These are phyloP conservation scores for Leishmania turanica DNA, from an alignment of 208 protist genomes.

Conservation along the genomic window DNA sequence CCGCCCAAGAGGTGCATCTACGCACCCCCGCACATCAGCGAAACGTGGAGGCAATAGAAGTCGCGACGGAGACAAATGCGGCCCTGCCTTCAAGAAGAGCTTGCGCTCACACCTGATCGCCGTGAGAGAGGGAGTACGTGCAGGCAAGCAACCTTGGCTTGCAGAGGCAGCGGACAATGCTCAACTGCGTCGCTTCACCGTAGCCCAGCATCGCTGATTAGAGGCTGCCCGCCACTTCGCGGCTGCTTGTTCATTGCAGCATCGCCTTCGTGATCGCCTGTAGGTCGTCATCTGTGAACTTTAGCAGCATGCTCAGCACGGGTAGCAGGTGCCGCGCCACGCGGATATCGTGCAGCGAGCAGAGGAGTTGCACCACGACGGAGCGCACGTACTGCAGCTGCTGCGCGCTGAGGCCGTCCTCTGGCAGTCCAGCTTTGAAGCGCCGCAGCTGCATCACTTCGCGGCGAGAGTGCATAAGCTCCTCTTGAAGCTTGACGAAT, in stretches of 20 bases:
- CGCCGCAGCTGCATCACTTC: slow-evolving; percentile 29
- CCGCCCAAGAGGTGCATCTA: background rate
- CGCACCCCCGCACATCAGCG: background rate
- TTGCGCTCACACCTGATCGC: background rate
- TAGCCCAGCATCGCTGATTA: background rate
- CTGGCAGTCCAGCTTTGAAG: background rate
- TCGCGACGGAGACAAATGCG: background rate
- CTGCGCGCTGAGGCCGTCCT: slow-evolving; percentile 47
- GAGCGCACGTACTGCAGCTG: slow-evolving; percentile 72
- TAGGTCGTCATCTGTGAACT: slow-evolving; percentile 56
- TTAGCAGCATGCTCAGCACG: slow-evolving; percentile 73
- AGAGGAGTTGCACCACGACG: slow-evolving; percentile 76
- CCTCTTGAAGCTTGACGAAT: slow-evolving; percentile 15
- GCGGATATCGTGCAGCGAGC: slow-evolving; percentile 42
- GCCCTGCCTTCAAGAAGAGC: too few relatives aligned
- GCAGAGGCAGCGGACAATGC: background rate
- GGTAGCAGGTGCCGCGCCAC: slow-evolving; percentile 72
- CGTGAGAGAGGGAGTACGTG: background rate
- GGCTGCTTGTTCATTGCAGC: slow-evolving; percentile 31
- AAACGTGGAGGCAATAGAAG: background rate
- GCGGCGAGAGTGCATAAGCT: slow-evolving; percentile 11
- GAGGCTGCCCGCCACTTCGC: background rate
- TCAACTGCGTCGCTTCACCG: background rate
- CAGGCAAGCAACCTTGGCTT: too few relatives aligned
- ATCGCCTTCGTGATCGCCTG: slow-evolving; percentile 53